Evolutionary conservation across 23 red algal species (phyloP).

Genomic region (Gracilariopsis chorda): DNA sequence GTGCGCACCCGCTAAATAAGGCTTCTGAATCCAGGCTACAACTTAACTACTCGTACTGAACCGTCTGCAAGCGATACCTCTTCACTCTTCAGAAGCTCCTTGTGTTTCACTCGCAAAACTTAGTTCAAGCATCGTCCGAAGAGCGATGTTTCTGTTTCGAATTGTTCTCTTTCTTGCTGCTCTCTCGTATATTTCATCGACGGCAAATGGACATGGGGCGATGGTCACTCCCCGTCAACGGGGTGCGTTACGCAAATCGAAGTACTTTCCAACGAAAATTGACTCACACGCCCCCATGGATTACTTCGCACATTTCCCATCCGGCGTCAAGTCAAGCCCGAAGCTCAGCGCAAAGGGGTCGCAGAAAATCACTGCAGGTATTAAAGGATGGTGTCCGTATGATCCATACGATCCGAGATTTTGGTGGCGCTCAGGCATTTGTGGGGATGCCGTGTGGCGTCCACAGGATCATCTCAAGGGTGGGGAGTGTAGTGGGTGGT

Average conservation of each 20-base stretch:
- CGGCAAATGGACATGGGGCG: neutral
- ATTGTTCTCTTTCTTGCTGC: no score
- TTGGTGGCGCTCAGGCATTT: conserved; percentile 16
- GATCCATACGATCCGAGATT: neutral
- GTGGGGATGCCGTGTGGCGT: neutral
- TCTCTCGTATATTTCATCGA: no score
- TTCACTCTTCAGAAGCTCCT: no score
- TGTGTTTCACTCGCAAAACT: no score
- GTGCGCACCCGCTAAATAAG: no score
- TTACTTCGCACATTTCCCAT: neutral
- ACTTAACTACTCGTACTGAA: no score
- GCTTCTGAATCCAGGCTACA: no score
- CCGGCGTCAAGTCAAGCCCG: neutral
- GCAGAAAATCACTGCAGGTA: neutral
- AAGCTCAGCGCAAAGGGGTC: neutral
- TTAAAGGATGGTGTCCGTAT: neutral
- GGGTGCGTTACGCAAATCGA: neutral
- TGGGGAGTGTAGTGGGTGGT: conserved; percentile 1
- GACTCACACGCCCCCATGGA: neutral
- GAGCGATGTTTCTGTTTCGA: no score
- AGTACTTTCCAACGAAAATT: neutral
- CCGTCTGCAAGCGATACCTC: no score
- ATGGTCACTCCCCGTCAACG: neutral
- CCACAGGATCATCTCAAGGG: neutral
- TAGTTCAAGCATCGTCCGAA: no score